Conservation (phyloP, 805 yeast genomes). For the Starmerella etchellsii region DNA sequence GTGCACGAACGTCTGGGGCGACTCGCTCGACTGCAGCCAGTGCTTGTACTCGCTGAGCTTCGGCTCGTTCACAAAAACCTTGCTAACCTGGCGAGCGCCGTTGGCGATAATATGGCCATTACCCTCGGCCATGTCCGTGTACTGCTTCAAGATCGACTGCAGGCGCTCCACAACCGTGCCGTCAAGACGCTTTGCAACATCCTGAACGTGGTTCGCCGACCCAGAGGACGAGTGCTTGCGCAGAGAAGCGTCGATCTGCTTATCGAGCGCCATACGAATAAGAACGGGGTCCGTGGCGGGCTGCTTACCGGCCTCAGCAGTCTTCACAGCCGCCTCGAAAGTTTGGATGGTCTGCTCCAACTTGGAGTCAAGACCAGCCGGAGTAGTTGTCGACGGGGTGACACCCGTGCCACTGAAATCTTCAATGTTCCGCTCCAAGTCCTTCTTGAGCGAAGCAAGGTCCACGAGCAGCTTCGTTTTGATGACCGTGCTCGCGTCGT, state of each 20-base stretch:
- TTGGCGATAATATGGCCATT: constrained; percentile 23
- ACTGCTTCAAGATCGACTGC: constrained; percentile 65
- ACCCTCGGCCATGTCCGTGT: constrained; percentile 50
- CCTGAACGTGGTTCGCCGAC: constrained; percentile 77
- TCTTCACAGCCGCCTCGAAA: constrained; percentile 17
- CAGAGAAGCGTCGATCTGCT: constrained; percentile 63
- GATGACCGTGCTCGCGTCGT: constrained; percentile 45
- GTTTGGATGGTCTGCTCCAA: constrained; percentile 32
- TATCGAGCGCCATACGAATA: constrained; percentile 56
- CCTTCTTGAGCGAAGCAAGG: constrained; percentile 56
- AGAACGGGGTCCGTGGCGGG: constrained; percentile 57
- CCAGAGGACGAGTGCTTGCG: constrained; percentile 58
- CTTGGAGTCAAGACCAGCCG: constrained; percentile 23
- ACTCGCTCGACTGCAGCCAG: constrained; percentile 29
- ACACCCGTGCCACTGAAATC: constrained; percentile 71
- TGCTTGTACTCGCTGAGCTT: constrained; percentile 82
- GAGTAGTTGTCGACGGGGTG: constrained; percentile 31
- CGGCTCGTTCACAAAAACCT: constrained; percentile 64
- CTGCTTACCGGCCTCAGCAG: constrained; percentile 12
- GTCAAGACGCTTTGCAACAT: constrained; percentile 78
- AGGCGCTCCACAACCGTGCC: constrained; percentile 76
- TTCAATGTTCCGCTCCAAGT: constrained; percentile 68
- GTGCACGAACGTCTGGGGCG: constrained; percentile 11
- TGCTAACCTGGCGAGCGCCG: constrained; percentile 57
- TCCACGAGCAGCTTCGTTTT: constrained; percentile 50